phyloP scores from a whole-genome alignment of 208 protist genomes.

The Wallacemonas sp. region DNA sequence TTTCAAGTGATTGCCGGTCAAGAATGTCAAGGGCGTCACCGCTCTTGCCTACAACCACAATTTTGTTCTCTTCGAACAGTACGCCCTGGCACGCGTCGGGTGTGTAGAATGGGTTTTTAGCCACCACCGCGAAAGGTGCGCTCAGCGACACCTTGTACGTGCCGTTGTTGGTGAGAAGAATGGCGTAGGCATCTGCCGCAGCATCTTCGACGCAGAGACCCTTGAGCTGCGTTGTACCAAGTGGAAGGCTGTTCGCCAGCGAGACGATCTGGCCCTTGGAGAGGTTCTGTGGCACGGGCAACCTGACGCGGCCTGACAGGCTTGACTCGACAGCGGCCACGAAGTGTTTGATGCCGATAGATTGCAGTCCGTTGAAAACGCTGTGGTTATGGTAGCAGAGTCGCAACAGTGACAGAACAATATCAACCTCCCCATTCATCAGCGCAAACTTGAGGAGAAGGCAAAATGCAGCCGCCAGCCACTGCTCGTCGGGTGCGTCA shows the following conservation, averaged over 20 bases:
- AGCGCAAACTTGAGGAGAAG: slow-evolving; percentile 10
- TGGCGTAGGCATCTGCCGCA: background rate
- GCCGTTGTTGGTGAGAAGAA: slow-evolving; percentile 25
- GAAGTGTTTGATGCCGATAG: slow-evolving; percentile 15
- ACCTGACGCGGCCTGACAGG: slow-evolving; percentile 26
- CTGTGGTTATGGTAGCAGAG: background rate
- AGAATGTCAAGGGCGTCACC: slow-evolving; percentile 44
- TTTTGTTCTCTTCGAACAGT: slow-evolving; percentile 43
- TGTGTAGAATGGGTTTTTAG: slow-evolving; percentile 21
- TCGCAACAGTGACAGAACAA: slow-evolving; percentile 5
- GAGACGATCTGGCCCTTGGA: slow-evolving; percentile 30
- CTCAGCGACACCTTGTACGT: slow-evolving; percentile 24
- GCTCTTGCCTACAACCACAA: slow-evolving; percentile 40
- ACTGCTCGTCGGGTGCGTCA: background rate
- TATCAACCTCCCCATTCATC: slow-evolving; percentile 10
- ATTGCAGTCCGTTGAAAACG: background rate
- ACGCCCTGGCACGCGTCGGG: slow-evolving; percentile 30
- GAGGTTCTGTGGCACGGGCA: slow-evolving; percentile 34
- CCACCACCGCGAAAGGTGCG: slow-evolving; percentile 25
- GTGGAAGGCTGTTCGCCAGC: slow-evolving; percentile 22
- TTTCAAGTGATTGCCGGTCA: slow-evolving; percentile 45
- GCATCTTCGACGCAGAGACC: slow-evolving; percentile 23
- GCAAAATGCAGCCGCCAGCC: slow-evolving; percentile 2
- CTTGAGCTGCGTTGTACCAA: slow-evolving; percentile 26
- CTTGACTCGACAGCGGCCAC: slow-evolving; percentile 24